Conservation (phyloP, 225 moss, liverwort and hornwort genomes). For the Sphagnum tenellum region DNA sequence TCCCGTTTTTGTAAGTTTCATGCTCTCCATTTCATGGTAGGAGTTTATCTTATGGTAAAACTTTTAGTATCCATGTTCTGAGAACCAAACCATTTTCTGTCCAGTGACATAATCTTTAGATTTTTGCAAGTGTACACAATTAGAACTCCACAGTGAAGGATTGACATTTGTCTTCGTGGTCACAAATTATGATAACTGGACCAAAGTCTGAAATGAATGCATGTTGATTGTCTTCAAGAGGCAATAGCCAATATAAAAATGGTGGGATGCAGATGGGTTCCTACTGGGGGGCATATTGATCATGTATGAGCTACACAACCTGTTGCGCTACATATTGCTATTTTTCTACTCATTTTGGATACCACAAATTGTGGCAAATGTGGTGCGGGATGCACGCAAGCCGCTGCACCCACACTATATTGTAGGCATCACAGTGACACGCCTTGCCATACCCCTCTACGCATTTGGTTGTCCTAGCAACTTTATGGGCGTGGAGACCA, state of each 20-base stretch:
- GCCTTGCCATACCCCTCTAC: constrained; percentile 83
- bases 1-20: constrained; percentile 85
- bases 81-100: too few relatives aligned
- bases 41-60: too few relatives aligned
- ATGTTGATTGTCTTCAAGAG: background rate
- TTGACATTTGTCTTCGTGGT: background rate
- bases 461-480: constrained; percentile 84
- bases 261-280: constrained; percentile 63
- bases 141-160: background rate
- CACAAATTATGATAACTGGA: too few relatives aligned
- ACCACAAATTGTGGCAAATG: constrained; percentile 92
- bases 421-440: constrained; percentile 78
- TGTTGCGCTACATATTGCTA: constrained; percentile 80
- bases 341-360: constrained; percentile 94
- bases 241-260: too few relatives aligned
- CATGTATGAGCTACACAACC: constrained; percentile 87
- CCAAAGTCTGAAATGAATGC: background rate
- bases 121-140: too few relatives aligned
- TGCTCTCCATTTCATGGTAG: background rate
- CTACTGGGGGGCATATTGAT: constrained; percentile 82
- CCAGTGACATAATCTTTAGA: too few relatives aligned
- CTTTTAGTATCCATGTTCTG: too few relatives aligned
- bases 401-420: constrained; percentile 93
- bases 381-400: constrained; percentile 78
- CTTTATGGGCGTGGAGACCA: constrained; percentile 83